phyloP scores from a whole-genome alignment of 805 yeast genomes.

The Candida maesae region DNA sequence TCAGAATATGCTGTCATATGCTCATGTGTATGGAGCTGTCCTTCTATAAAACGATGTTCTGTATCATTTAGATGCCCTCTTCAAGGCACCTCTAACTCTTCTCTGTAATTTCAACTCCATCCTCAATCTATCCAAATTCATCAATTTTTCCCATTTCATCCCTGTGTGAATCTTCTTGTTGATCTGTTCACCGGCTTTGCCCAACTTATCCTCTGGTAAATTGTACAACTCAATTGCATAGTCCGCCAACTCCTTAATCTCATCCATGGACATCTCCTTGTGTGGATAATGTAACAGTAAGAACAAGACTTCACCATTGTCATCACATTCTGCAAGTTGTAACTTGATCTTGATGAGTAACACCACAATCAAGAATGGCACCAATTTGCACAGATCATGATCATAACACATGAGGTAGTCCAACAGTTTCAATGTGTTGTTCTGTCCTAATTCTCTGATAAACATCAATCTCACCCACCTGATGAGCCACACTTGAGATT shows the following conservation, averaged over 20 bases:
- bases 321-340: conserved; percentile 39
- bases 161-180: conserved; percentile 39
- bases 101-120: conserved; percentile 46
- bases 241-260: conserved; percentile 27
- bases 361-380: conserved; percentile 38
- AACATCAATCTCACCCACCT: conserved; percentile 44
- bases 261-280: conserved; percentile 25
- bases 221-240: conserved; percentile 35
- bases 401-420: conserved; percentile 38
- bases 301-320: conserved; percentile 45
- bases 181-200: conserved; percentile 36
- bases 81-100: conserved; percentile 30
- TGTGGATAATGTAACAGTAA: conserved; percentile 44
- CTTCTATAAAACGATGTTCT: too few species aligned
- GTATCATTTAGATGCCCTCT: conserved; percentile 1
- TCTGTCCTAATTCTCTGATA: conserved; percentile 42
- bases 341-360: conserved; percentile 42
- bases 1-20: too few species aligned
- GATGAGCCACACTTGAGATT: conserved; percentile 49
- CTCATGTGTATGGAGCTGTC: too few species aligned
- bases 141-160: conserved; percentile 34
- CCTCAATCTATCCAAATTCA: conserved; percentile 42
- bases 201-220: conserved; percentile 32
- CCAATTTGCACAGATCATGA: conserved; percentile 30
- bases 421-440: conserved; percentile 35